Base-by-base conservation (phyloP, 2,329 filamentous ascomycete genomes). In the Colletotrichum tamarilloi region DNA sequence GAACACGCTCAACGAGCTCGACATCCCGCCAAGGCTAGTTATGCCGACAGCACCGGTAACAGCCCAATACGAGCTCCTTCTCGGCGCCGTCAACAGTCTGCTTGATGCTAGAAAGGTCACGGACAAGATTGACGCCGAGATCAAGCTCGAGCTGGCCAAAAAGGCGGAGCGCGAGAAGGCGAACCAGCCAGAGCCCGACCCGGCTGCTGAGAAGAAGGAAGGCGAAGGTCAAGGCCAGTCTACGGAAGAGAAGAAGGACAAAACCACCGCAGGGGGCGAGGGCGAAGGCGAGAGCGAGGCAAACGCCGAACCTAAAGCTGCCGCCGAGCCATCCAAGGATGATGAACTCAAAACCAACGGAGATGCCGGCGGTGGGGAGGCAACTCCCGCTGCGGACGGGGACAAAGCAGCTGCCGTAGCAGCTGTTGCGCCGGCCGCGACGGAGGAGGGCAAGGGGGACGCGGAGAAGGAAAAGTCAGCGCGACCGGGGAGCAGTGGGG, bases 11-110 rank as follows among this genome's bases (percentile, higher is more conserved):
- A 87, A 87, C 55, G 92, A 95, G 81, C 85, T 96, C 7, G 92
- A 93, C 55, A 89, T 97, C 55, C 90, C 92, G 1, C 87, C 89
- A 8, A 87, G 93, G 57, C 88, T 96, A 42, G 87, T 90, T 32
- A 93, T 97, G 88, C 93, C 94, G 0, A 96, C 94, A 1, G 87
- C 87, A n/a, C 86, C 87, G 7, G 93, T 95, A 0, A 92, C 92
- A 5, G 88, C 90, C 62, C 88, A 91, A 74, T 96, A 94, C 78
- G 94, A 96, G 82, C 84, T 86, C 74, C 86, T 97, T 2, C 88
- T 95, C 68, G 84, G 82, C n/a, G 89, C 90, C 58, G 92, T 97
- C 52, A 89, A 91, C 67, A 84, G 87, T 46, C 84, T 97, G 30
- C 87, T 97, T 5, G 94, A 97, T 75, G 86, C 93, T 73, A 87